Conservation (phyloP, 164 flowering plant genomes). For the Aristolochia contorta region DNA sequence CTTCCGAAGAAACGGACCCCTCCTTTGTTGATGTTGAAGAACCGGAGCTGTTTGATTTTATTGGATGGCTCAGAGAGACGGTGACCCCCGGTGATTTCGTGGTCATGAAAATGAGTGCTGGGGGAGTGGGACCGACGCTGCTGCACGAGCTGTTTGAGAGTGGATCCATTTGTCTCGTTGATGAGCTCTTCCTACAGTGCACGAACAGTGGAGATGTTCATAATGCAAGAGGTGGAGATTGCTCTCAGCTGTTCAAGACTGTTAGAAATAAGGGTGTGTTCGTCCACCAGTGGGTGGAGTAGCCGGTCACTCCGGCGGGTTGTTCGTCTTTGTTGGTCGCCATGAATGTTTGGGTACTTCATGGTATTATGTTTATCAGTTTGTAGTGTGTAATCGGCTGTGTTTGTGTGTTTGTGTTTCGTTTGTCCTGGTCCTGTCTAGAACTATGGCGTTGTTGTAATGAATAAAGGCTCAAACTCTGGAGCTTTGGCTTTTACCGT, state of each 20-base stretch:
- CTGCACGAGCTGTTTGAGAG: conserved; percentile 48
- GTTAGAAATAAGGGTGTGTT: conserved; percentile 58
- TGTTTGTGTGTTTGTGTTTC: no score
- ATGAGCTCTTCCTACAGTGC: conserved; percentile 79
- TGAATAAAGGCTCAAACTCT: no score
- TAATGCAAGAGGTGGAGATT: conserved; percentile 20
- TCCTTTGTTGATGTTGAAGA: neutral
- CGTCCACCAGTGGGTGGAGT: conserved; percentile 64
- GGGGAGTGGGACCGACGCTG: conserved; percentile 40
- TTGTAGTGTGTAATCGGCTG: no score
- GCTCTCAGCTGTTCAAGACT: conserved; percentile 37
- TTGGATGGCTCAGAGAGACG: conserved; percentile 63
- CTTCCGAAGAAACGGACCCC: conserved; percentile 22
- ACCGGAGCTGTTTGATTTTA: conserved; percentile 50
- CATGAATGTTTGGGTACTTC: no score
- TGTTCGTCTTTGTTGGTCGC: neutral
- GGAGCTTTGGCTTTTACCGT: no score
- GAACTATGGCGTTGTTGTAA: no score
- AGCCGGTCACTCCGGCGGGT: no score
- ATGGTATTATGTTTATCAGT: no score
- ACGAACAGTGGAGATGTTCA: conserved; percentile 20
- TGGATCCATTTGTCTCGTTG: conserved; percentile 72
- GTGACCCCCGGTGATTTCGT: conserved; percentile 52
- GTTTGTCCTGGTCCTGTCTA: no score
- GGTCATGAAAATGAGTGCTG: conserved; percentile 62